Base-by-base conservation (phyloP, 257 asterid species). In the Perilla frutescens region DNA sequence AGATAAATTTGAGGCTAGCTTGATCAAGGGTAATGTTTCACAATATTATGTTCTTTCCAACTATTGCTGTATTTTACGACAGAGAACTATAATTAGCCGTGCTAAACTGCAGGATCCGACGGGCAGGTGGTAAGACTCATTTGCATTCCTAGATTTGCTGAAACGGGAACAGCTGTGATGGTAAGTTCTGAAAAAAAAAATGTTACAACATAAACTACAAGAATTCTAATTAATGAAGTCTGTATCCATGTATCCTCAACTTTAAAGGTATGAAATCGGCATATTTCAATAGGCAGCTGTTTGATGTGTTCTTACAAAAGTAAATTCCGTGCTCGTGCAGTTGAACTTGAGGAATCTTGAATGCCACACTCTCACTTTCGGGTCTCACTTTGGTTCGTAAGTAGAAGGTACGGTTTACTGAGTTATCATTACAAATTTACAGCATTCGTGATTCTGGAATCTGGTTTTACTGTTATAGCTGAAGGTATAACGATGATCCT, bases 291-390 rank as follows among this genome's bases (percentile, higher is more conserved):
- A 20, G 26, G 34, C 20, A 12, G 12, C 8, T 26, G 11, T 8
- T 37, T 15, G 66, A 41, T 7, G 47, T 39, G 36, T 32, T 26
- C 6, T 68, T 50, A 29, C 44, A 59, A 31, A 72, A 65, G 15
- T 7, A 31, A 7, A 12, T 41, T 31, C 36, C 40, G 26, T 39
- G 43, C 55, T 62, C 37, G 71, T 82, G 93, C 97, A 95, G 99
- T 78, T 95, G 84, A 95, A 95, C 85, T 68, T 87, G 89, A 85
- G 92, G 85, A 95, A 92, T 81, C 96, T 95, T 68, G 96, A 90
- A 71, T 90, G 96, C 68, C 96, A 86, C 70, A 71, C 88, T 55
- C 96, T 95, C 80, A 89, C 97, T 85, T 85, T 92, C 55, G 93
- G 89, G 76, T 77, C 90, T 74, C 86, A 89, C 60, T 82, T 90